phyloP scores from a whole-genome alignment of 495 filamentous ascomycete genomes.

The Aspergillus diversus region DNA sequence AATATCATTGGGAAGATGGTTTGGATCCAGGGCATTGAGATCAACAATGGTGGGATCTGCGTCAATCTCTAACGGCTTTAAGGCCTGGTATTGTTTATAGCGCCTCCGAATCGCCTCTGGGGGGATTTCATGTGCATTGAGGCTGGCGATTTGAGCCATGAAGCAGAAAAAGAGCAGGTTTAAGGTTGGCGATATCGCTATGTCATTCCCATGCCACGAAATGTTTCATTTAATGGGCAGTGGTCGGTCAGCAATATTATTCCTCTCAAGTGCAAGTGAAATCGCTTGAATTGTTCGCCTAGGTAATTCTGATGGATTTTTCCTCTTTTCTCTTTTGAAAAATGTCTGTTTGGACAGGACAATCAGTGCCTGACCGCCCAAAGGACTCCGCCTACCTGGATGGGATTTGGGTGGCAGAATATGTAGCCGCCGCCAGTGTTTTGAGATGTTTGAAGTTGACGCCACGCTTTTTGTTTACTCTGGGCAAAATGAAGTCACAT shows the following conservation, averaged over 20 bases:
- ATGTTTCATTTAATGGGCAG: too few species aligned
- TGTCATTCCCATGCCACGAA: too few species aligned
- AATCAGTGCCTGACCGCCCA: background rate
- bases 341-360: background rate
- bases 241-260: background rate
- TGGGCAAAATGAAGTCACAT: too few species aligned
- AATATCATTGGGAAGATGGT: constrained; percentile 34
- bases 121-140: constrained; percentile 73
- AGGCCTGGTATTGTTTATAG: constrained; percentile 67
- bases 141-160: constrained; percentile 49
- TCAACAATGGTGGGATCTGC: constrained; percentile 55
- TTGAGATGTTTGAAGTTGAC: background rate
- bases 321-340: background rate
- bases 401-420: background rate
- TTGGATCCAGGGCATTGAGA: constrained; percentile 40
- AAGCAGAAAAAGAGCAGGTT: background rate
- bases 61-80: constrained; percentile 46
- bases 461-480: background rate
- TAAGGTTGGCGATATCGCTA: too few species aligned
- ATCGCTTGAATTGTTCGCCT: background rate
- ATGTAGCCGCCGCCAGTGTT: background rate
- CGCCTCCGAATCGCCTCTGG: constrained; percentile 63
- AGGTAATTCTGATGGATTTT: background rate
- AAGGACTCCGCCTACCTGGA: background rate
- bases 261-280: background rate